These are phyloP conservation scores for Gillenia trifoliata DNA, from an alignment of 306 rosid species.

Conservation along the genomic window DNA sequence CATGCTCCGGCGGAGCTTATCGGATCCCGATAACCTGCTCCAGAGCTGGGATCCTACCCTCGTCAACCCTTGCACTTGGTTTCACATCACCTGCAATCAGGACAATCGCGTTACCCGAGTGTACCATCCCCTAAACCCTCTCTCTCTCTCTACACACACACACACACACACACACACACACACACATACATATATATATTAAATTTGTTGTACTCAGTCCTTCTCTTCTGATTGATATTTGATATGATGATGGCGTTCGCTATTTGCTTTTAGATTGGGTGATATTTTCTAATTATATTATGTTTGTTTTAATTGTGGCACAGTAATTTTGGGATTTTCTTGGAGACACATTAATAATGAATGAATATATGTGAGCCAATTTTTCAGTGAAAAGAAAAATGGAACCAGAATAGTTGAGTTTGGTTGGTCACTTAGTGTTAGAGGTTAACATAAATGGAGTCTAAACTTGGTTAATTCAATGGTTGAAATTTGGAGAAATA, in stretches of 20 bases:
- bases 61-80: slow-evolving; percentile 97
- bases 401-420: background rate
- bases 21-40: slow-evolving; percentile 82
- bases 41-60: slow-evolving; percentile 99
- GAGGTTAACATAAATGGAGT: background rate
- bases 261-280: background rate
- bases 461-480: background rate
- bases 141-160: slow-evolving; percentile 4
- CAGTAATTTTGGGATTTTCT: background rate
- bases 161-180: background rate
- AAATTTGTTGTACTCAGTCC: background rate
- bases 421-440: background rate
- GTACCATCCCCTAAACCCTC: slow-evolving; percentile 25
- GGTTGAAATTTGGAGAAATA: background rate
- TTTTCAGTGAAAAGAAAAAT: background rate
- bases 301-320: background rate
- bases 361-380: background rate
- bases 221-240: background rate
- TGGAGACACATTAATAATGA: no score
- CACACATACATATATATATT: background rate
- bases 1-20: slow-evolving; percentile 66
- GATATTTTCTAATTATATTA: background rate
- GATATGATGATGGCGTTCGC: background rate
- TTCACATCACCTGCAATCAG: slow-evolving; percentile 93
- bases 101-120: slow-evolving; percentile 87